Percentiles rank a stretch among this genome's conserved stretches.
These are phyloP conservation scores for Penicillium samsonianum DNA, from an alignment of 495 filamentous ascomycete genomes.

Conservation along the genomic window DNA sequence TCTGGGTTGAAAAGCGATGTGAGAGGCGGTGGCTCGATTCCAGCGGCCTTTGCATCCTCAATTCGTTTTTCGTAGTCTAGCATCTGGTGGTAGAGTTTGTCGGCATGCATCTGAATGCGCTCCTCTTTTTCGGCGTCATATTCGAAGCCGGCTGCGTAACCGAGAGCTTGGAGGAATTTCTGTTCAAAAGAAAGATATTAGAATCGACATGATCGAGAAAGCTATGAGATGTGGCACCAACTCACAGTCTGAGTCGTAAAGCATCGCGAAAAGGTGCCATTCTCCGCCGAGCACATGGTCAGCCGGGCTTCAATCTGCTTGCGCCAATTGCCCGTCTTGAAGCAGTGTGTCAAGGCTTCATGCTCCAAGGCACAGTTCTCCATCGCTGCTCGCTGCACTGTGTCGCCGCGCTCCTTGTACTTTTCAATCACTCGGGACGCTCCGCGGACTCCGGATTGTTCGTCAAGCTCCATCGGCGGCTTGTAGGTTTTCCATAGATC, in stretches of 20 bases:
- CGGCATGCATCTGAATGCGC: conserved; percentile 92
- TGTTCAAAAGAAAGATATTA: conserved; percentile 31
- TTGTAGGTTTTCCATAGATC: conserved; percentile 90
- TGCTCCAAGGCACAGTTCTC: conserved; percentile 94
- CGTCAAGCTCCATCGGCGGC: conserved; percentile 58
- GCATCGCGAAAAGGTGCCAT: conserved; percentile 71
- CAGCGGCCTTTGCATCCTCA: conserved; percentile 65
- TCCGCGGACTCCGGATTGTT: conserved; percentile 55
- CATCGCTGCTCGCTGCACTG: conserved; percentile 77
- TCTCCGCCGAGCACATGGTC: conserved; percentile 75
- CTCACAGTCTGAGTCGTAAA: conserved; percentile 77
- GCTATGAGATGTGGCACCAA: conserved; percentile 11
- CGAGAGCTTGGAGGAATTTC: conserved; percentile 86
- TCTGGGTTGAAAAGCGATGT: conserved; percentile 44
- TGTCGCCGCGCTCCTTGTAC: conserved; percentile 77
- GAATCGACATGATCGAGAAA: not conserved
- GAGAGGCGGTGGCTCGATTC: conserved; percentile 43
- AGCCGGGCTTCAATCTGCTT: conserved; percentile 51
- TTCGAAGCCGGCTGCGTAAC: conserved; percentile 72
- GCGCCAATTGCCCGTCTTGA: conserved; percentile 59
- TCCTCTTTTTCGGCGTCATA: conserved; percentile 73
- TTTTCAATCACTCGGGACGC: conserved; percentile 76
- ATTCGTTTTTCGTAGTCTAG: conserved; percentile 70
- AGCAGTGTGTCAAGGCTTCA: conserved; percentile 72
- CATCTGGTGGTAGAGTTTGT: conserved; percentile 84